Base-by-base conservation (phyloP, 1,284 basidiomycete genomes). In the Porodaedalea pini region DNA sequence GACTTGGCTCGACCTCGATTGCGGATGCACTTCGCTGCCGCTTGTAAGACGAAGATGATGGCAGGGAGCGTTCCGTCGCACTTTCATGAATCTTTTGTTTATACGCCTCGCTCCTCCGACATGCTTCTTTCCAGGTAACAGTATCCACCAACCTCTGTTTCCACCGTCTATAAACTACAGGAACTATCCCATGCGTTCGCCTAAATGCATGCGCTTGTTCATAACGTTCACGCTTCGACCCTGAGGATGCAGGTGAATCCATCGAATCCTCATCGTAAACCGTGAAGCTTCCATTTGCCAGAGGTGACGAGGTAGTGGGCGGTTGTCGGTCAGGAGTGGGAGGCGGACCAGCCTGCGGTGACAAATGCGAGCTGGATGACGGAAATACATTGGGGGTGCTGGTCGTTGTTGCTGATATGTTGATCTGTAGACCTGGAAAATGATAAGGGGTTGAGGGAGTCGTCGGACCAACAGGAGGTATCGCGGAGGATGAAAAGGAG, bases 101-200 rank as follows among this genome's bases (percentile, higher is more conserved):
- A 67, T 89, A 88, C 4, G 70, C 73, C 19, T 85, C 78, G 57
- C 83, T 82, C 41, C 80, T 77, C 58, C 69, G 68, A 60, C 78
- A 80, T 0, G 86, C 87, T 54, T 86, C 82, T 6, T 75, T 66
- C 76, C 81, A 89, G 19, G 71, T 75, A 13, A 70, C 76, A 39
- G 73, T 73, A 44, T 79, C 77, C 0, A 68, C 68, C 7, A 76
- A 63, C 44, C 73, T 72, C 58, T 73, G 65, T 49, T 72, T 65
- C 83, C 83, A 85, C 25, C 59, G 66, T 39, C 64, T 61, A 63
- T 80, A 79, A 50, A 64, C 70, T 31, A 65, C 62, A 60, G 66
- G 70, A 4, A 78, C 66, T 2, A 71, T 36, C 13, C 56, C 59
- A 32, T 67, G 65, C 34, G 62, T 64, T n/a, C 68, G 62, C n/a